Evolutionary conservation across 2,329 filamentous ascomycete genomes (phyloP), one percentile per base, ranked within the genome.

Genomic region (Alternaria viburni): DNA sequence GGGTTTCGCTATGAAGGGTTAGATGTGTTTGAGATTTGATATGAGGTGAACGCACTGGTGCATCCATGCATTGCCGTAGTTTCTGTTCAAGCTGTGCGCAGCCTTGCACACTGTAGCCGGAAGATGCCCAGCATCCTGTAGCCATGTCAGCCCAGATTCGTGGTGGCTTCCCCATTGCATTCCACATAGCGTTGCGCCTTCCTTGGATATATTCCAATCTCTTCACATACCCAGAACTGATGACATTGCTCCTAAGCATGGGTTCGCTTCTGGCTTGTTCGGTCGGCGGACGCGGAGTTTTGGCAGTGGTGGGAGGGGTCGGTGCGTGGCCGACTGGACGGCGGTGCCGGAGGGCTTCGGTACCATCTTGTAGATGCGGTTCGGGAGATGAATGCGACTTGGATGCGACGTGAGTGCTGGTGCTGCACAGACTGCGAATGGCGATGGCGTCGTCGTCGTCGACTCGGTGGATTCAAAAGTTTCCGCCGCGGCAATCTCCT

Each of bases 41-140:
- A 44, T 17, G 8, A 21, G 25, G 61, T 47, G 60, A 79, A 84
- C 85, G 75, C 86, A 91, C 88, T 66, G 90, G 89, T 59, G 87
- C 87, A 83, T 98, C 95, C 93, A 97, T 97, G 78, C 89, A 91
- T 57, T 83, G 81, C 71, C 87, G 83, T 69, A 91, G 79, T 74
- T 88, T 85, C 71, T 88, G 83, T 75, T 90, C 89, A 32, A 91
- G 78, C 44, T 82, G 83, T 30, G 84, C 84, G 71, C 89, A 91
- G 44, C 86, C 88, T 74, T 86, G 83, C n/a, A 84, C 79, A 19
- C 81, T 90, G 81, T 90, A 90, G 51, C 92, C 92, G 28, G 90
- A 87, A 3, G 92, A 94, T 1, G 92, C 92, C 92, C 92, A 96
- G 81, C 92, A 96, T 66, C 91, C 92, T 95, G 66, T 47, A 10